Evolutionary conservation across 345 rosid species (phyloP), one percentile per base, ranked within the genome.

Genomic region (Ceriops decandra): DNA sequence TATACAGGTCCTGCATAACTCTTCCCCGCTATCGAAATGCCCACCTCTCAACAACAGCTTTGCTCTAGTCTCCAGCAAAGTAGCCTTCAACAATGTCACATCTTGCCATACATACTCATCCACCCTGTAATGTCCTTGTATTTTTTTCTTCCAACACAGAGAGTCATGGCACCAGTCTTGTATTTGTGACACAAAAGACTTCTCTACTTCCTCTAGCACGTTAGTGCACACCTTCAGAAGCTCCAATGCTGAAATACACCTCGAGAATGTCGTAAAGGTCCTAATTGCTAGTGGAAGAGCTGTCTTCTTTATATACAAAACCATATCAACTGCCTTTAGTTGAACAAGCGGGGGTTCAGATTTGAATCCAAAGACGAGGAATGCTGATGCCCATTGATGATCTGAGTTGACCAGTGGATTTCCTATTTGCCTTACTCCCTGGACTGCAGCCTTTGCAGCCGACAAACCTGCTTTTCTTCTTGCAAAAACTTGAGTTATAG

Each of bases 51-150:
- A 72, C 74, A 93, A 75, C 83, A 93, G 81, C 81, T 85, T 90
- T 1, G 98, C 90, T 78, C 97, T 82, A 0, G 98, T 91, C 82
- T 89, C 98, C 38, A 89, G 84, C 27, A 89, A 78, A 11, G 77
- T 79, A 5, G 97, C 96, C 72, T 91, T 93, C 81, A 93, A 68
- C 78, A 91, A 61, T 36, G 97, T 93, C 59, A 88, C 96, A 27
- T 93, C 96, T 69, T 86, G 92, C 97, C 97, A 93, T 77, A 93
- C 93, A 46, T 89, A 88, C 65, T 89, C 97, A 69, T 93, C 92
- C 22, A 93, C 89, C 63, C 81, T 82, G 63, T 81, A 82, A 22
- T 75, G 81, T 11, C 88, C 84, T 38, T 73, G 83, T 33, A 81
- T 52, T 62, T 76, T 82, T 73, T 85, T 90, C 82, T 81, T 93